Percentiles rank a stretch among this genome's conserved stretches.
These are phyloP conservation scores for Colletotrichum falcatum DNA, from an alignment of 2,329 filamentous ascomycete species.

Conservation along the genomic window DNA sequence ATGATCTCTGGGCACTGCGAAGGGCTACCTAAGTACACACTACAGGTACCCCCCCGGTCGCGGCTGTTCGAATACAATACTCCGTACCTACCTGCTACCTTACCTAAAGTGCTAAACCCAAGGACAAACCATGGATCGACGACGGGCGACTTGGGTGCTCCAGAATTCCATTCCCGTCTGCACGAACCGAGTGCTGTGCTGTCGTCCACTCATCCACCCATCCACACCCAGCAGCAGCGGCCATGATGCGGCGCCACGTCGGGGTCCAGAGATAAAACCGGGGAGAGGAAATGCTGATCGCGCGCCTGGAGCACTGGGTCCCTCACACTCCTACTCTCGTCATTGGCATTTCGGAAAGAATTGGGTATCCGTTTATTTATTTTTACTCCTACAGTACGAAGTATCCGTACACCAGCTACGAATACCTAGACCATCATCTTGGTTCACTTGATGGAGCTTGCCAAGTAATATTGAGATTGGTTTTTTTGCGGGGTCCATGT, in stretches of 20 bases:
- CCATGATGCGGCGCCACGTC: conserved; percentile 21
- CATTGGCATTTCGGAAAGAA: conserved; percentile 24
- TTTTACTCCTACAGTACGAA: neutral
- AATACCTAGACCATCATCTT: neutral
- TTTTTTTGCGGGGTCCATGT: neutral
- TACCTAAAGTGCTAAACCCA: too few species aligned
- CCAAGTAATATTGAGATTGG: neutral
- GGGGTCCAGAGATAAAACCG: conserved; percentile 36
- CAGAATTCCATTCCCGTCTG: conserved; percentile 15
- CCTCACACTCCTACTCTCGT: conserved; percentile 3
- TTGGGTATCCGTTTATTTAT: conserved; percentile 8
- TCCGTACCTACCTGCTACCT: too few species aligned
- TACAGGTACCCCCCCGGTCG: neutral
- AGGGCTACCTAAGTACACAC: too few species aligned
- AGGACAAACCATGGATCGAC: conserved; percentile 16
- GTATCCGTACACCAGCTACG: neutral
- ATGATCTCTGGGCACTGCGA: conserved; percentile 10
- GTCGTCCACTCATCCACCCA: neutral
- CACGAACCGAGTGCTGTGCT: conserved; percentile 24
- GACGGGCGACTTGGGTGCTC: conserved; percentile 6
- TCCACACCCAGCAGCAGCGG: neutral
- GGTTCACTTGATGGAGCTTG: neutral
- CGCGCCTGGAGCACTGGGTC: conserved; percentile 15
- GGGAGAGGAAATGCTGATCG: conserved; percentile 28
- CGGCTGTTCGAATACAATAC: conserved; percentile 9